These are phyloP conservation scores for Setaria italica DNA, from an alignment of 202 grass and related monocot genomes.

Conservation along the genomic window DNA sequence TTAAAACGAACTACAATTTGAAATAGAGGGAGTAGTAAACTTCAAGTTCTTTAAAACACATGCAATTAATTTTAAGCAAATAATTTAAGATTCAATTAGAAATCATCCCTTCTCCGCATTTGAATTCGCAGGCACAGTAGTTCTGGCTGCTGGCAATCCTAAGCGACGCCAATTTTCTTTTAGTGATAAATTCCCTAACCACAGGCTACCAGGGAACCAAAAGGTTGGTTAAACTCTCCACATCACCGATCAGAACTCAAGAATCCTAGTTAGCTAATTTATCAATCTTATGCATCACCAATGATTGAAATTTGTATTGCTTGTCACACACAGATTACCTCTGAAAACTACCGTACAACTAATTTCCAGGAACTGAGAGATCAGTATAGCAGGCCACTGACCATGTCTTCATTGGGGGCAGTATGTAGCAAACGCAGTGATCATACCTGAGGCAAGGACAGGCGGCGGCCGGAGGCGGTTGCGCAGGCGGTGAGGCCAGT, in stretches of 20 bases:
- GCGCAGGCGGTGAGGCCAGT: slow-evolving; percentile 63
- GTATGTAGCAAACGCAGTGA: background rate
- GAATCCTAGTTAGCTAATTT: background rate
- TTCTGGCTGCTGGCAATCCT: background rate
- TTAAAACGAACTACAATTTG: too few relatives aligned
- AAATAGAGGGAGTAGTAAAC: background rate
- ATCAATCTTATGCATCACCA: background rate
- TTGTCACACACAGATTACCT: background rate
- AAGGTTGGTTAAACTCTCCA: slow-evolving; percentile 9
- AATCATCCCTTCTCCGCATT: background rate
- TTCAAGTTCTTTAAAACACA: background rate
- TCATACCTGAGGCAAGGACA: slow-evolving; percentile 84
- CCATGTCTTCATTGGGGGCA: background rate
- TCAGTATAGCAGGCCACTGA: background rate
- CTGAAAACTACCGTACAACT: background rate
- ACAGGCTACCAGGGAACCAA: background rate
- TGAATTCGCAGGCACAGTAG: background rate
- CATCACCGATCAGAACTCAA: slow-evolving; percentile 20
- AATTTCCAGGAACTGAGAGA: background rate
- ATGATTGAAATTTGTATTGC: background rate
- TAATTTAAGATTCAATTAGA: background rate
- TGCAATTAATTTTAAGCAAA: background rate
- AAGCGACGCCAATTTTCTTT: background rate
- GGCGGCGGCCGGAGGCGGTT: slow-evolving; percentile 48
- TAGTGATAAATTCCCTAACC: slow-evolving; percentile 2